Base-by-base conservation (phyloP, 2,329 filamentous ascomycete genomes). In the Pyricularia sp. region DNA sequence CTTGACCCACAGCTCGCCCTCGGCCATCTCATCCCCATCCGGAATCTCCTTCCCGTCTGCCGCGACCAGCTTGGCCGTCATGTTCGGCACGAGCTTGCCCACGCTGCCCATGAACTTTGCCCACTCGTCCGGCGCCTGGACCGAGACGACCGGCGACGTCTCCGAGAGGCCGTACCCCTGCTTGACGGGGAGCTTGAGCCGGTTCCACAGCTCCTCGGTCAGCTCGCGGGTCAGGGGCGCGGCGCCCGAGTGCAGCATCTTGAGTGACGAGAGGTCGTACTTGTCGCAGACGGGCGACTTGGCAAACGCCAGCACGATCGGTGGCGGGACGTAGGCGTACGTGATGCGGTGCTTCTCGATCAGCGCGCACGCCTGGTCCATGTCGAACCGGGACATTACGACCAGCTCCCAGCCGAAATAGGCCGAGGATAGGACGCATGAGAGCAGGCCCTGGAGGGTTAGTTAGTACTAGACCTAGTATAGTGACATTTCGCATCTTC, bases 131-230 rank as follows among this genome's bases (percentile, higher is more conserved):
- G 92, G 90, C 9, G 84, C 81, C 78, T 93, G 92, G 11, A 87
- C 87, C 73, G 93, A 90, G 0, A 92, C 92, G 0, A 88, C 90
- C 0, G 94, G 93, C 30, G 90, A 90, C 17, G 93, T 96, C 81
- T 98, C 94, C 5, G 89, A 93, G 5, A 98, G 84, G 0, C 94
- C 94, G 76, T 97, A 98, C 23, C 92, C 94, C 79, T 98, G 94
- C 82, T 97, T 97, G 70, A 97, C 88, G 2, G 90, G 90, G 25
- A 96, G 84, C 67, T 88, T 88, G 70, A 95, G 86, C 9, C 93
- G 87, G 25, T 86, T 79, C 82, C 92, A 92, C 3, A 95, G 86
- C 10, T 88, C 85, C 69, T 93, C 87, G 0, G 94, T 91, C 2
- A 98, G 85, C 71, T 97, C 93, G 36, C 83, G 82, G 0, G 92